Evolutionary conservation across 441 rosid species (phyloP).

Genomic region (Pelargonium exstipulatum): DNA sequence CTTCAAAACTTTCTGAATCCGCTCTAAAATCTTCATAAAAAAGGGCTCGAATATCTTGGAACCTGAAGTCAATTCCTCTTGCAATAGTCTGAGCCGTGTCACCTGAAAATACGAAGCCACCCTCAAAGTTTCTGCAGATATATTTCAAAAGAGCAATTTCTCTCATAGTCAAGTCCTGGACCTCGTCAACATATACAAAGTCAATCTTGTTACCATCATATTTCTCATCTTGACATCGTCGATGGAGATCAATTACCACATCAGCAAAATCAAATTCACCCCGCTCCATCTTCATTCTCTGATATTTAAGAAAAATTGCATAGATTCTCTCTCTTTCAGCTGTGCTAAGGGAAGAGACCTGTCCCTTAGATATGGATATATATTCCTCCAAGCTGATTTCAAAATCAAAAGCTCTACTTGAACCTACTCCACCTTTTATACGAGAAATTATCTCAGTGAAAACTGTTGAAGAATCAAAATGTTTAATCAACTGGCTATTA

Average conservation of each 20-base stretch:
- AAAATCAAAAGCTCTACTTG: not conserved
- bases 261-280: constrained; percentile 22
- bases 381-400: constrained; percentile 10
- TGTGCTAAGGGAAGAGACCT: constrained; percentile 6
- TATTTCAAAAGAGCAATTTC: constrained; percentile 24
- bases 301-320: constrained; percentile 18
- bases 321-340: constrained; percentile 9
- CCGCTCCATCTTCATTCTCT: constrained; percentile 18
- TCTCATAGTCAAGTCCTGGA: constrained; percentile 24
- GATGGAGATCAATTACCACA: constrained; percentile 23
- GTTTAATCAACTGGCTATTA: constrained; percentile 14
- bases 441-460: constrained; percentile 21
- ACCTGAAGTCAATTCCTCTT: constrained; percentile 31
- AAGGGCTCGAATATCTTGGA: constrained; percentile 28
- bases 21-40: constrained; percentile 14
- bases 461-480: constrained; percentile 22
- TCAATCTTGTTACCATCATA: constrained; percentile 13
- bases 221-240: not conserved
- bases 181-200: constrained; percentile 23
- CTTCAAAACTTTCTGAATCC: not conserved
- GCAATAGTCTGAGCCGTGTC: constrained; percentile 26
- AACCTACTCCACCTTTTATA: constrained; percentile 14
- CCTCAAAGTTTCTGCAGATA: constrained; percentile 12
- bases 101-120: constrained; percentile 17
- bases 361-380: constrained; percentile 14